These are phyloP conservation scores for Hymenotorrendiella dingleyae DNA, from an alignment of 2,329 filamentous ascomycete species.

Conservation along the genomic window DNA sequence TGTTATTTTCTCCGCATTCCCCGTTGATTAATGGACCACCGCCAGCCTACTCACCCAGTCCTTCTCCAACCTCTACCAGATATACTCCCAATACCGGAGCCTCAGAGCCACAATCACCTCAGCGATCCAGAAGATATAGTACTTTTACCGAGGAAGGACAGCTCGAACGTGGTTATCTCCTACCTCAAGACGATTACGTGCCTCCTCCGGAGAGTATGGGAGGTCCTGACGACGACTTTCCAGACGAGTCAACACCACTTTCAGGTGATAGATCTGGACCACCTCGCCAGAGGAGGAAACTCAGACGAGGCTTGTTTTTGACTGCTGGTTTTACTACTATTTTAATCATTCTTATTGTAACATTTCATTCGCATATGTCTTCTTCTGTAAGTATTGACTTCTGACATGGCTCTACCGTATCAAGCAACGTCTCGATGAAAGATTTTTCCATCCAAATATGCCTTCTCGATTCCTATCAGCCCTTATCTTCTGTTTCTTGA, in stretches of 20 bases:
- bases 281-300: constrained; percentile 5
- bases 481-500: background rate
- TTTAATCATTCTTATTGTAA: constrained; percentile 8
- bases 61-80: constrained; percentile 9
- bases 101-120: constrained; percentile 5
- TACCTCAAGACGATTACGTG: background rate
- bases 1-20: constrained; percentile 10
- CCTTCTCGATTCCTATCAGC: background rate
- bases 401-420: background rate
- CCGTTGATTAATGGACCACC: constrained; percentile 20
- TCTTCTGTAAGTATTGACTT: constrained; percentile 11
- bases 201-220: constrained; percentile 27
- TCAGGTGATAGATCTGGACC: constrained; percentile 5
- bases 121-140: constrained; percentile 16
- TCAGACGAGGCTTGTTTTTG: constrained; percentile 15
- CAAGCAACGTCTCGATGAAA: background rate
- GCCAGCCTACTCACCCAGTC: constrained; percentile 24
- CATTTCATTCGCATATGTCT: too few species aligned
- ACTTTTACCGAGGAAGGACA: constrained; percentile 21
- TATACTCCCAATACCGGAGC: constrained; percentile 1
- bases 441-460: too few species aligned
- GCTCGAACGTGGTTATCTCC: constrained; percentile 20
- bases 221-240: constrained; percentile 9
- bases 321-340: constrained; percentile 17
- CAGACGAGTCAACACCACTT: constrained; percentile 23